Percentiles rank a stretch among this genome's conserved stretches.
phyloP scores from a whole-genome alignment of 1,284 basidiomycete genomes.

The Moesziomyces antarcticus region DNA sequence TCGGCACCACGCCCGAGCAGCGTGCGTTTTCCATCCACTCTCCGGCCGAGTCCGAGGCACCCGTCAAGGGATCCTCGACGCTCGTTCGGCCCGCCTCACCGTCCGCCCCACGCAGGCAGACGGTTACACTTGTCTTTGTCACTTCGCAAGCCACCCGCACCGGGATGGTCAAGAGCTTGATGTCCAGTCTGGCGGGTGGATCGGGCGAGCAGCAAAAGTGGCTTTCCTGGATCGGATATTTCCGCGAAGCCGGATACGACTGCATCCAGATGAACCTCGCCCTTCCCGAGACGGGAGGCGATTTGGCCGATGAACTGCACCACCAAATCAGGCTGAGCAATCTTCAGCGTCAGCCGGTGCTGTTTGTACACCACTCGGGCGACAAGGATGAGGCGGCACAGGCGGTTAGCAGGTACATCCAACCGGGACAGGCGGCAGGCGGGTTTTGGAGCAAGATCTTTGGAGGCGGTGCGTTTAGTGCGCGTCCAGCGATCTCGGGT shows the following conservation, averaged over 20 bases:
- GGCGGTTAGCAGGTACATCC: constrained; percentile 35
- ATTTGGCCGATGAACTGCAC: constrained; percentile 38
- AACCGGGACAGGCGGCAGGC: constrained; percentile 8
- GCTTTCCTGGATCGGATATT: constrained; percentile 49
- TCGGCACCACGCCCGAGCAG: neutral
- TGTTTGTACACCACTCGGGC: constrained; percentile 35
- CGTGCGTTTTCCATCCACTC: constrained; percentile 24
- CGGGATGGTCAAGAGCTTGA: constrained; percentile 28
- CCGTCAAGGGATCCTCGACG: constrained; percentile 19
- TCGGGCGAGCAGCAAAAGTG: constrained; percentile 24
- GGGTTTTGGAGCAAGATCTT: constrained; percentile 30
- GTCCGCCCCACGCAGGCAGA: constrained; percentile 33
- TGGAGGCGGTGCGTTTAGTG: constrained; percentile 25
- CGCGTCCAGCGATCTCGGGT: constrained; percentile 29
- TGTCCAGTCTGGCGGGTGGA: constrained; percentile 20
- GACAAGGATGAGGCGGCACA: constrained; percentile 6
- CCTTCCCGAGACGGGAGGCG: constrained; percentile 2
- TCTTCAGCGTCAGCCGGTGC: constrained; percentile 43
- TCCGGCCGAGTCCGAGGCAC: constrained; percentile 14
- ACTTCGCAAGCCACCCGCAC: constrained; percentile 11
- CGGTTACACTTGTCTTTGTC: constrained; percentile 34
- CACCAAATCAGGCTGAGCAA: constrained; percentile 35
- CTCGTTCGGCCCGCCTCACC: constrained; percentile 35
- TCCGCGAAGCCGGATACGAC: constrained; percentile 47
- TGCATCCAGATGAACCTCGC: constrained; percentile 48